Evolutionary conservation across 768 basidiomycete genomes (phyloP).

Genomic region (Tulasnella sp.): DNA sequence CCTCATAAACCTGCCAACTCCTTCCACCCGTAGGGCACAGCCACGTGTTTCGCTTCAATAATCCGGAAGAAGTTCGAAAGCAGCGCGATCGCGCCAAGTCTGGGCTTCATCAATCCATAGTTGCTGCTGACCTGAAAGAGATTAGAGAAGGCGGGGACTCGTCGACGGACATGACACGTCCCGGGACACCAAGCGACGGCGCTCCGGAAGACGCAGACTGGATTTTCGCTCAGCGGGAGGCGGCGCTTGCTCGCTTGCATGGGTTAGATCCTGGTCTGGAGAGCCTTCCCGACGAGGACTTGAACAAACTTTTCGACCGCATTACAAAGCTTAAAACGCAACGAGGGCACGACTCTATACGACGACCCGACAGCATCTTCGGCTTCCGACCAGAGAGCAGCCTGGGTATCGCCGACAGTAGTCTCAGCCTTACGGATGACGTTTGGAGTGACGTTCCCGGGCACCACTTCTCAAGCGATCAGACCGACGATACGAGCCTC

Average conservation of each 20-base stretch:
- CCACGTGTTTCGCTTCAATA: constrained; percentile 96
- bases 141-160: constrained; percentile 30
- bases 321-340: constrained; percentile 85
- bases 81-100: constrained; percentile 71
- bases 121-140: constrained; percentile 58
- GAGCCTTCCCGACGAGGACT: constrained; percentile 85
- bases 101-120: constrained; percentile 49
- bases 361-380: constrained; percentile 38
- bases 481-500: constrained; percentile 80
- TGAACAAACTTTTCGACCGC: constrained; percentile 88
- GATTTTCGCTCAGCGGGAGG: constrained; percentile 94
- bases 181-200: constrained; percentile 34
- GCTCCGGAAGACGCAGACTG: constrained; percentile 76
- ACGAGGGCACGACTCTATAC: constrained; percentile 37
- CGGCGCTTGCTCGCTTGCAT: constrained; percentile 64
- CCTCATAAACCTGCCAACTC: no score
- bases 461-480: constrained; percentile 60
- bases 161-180: constrained; percentile 35
- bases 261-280: constrained; percentile 84
- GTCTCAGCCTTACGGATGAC: constrained; percentile 74
- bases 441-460: constrained; percentile 73
- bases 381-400: constrained; percentile 75
- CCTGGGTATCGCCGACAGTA: constrained; percentile 27
- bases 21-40: constrained; percentile 60
- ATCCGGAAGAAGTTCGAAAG: constrained; percentile 89